A percentile compares a stretch with the other conserved stretches of the same genome.
Conservation (phyloP, 73 alveolate species). For the Urostyla sp. region DNA sequence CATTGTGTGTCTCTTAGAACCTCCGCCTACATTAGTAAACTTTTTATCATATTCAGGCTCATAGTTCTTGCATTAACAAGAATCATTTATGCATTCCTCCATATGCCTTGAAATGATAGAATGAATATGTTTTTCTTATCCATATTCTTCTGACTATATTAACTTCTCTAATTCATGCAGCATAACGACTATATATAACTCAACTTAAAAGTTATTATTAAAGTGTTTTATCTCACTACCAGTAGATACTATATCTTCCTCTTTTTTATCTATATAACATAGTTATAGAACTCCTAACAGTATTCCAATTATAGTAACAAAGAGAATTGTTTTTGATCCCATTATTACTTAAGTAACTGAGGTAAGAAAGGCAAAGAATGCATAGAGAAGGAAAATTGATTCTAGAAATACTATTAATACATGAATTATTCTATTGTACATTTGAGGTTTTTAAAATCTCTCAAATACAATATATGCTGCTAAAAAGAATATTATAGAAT, state of each 20-base stretch:
- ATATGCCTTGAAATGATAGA: slow-evolving; percentile 53
- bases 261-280: background rate
- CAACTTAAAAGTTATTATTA: background rate
- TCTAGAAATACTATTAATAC: slow-evolving; percentile 6
- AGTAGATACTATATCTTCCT: background rate
- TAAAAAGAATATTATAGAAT: background rate
- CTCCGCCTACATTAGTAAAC: slow-evolving; percentile 46
- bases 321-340: background rate
- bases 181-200: slow-evolving; percentile 53
- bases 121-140: slow-evolving; percentile 49
- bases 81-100: slow-evolving; percentile 53
- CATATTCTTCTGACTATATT: slow-evolving; percentile 32
- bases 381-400: background rate
- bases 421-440: slow-evolving; percentile 42
- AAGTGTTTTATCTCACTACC: slow-evolving; percentile 31
- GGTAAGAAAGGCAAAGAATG: background rate
- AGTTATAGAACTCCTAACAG: background rate
- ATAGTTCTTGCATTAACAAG: slow-evolving; percentile 43
- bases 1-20: slow-evolving; percentile 47
- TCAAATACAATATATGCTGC: slow-evolving; percentile 3
- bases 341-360: background rate
- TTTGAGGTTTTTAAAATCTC: slow-evolving; percentile 13
- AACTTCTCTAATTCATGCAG: slow-evolving; percentile 46
- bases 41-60: slow-evolving; percentile 66
- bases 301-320: slow-evolving; percentile 5